Conservation (phyloP, 805 yeast genomes). For the Yarrowia porcina region DNA sequence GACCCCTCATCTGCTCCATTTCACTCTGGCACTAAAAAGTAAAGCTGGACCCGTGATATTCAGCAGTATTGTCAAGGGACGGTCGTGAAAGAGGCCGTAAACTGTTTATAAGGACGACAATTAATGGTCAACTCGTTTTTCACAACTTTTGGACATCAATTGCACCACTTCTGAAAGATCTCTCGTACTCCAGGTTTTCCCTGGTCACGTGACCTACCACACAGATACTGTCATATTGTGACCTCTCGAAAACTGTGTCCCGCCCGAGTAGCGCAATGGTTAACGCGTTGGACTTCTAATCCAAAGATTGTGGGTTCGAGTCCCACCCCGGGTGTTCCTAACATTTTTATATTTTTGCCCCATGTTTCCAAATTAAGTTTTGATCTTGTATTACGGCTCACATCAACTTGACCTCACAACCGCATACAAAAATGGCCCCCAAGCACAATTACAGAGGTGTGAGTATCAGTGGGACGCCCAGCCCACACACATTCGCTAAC, state of each 20-base stretch:
- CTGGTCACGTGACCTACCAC: neutral
- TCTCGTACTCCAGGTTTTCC: too few relatives aligned
- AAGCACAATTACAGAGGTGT: constrained; percentile 24
- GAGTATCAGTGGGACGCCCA: neutral
- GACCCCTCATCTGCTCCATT: too few relatives aligned
- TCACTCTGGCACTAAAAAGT: too few relatives aligned
- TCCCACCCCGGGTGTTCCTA: constrained; percentile 42
- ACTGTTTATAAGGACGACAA: too few relatives aligned
- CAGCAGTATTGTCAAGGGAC: too few relatives aligned
- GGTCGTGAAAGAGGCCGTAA: too few relatives aligned
- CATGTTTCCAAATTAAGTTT: neutral
- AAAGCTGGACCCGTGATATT: too few relatives aligned
- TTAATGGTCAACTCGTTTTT: too few relatives aligned
- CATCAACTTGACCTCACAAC: neutral
- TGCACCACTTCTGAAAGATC: too few relatives aligned
- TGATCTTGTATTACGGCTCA: neutral
- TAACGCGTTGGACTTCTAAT: constrained; percentile 45
- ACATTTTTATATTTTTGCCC: neutral
- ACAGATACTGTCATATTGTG: neutral
- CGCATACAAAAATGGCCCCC: neutral
- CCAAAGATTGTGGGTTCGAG: constrained; percentile 45
- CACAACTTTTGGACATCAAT: too few relatives aligned
- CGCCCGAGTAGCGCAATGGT: constrained; percentile 44
- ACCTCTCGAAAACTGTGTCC: neutral
- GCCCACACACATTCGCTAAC: constrained; percentile 21